These are phyloP conservation scores for Alternaria novae-zelandiae DNA, from an alignment of 2,329 filamentous ascomycete genomes.

Conservation along the genomic window DNA sequence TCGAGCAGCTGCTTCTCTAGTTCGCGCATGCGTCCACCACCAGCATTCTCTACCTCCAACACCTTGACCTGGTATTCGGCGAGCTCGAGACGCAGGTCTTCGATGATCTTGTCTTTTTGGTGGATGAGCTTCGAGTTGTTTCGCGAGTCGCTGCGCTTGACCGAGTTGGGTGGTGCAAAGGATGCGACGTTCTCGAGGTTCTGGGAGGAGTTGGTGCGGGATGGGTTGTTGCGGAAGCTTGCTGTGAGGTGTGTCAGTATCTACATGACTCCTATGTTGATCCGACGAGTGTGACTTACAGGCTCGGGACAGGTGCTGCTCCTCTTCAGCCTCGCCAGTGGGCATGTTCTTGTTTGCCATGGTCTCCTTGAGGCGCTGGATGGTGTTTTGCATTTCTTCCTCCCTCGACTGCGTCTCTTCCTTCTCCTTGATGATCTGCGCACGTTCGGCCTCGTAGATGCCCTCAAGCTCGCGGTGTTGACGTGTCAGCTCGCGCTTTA, in stretches of 20 bases:
- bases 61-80: conserved; percentile 96
- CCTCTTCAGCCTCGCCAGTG: conserved; percentile 55
- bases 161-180: conserved; percentile 84
- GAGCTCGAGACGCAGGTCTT: conserved; percentile 87
- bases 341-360: conserved; percentile 75
- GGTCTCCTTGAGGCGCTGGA: conserved; percentile 90
- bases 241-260: conserved; percentile 39
- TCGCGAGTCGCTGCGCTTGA: conserved; percentile 86
- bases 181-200: conserved; percentile 77
- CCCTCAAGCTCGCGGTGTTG: conserved; percentile 90
- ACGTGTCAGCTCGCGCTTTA: conserved; percentile 81
- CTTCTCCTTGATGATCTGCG: conserved; percentile 87
- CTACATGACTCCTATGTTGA: not conserved
- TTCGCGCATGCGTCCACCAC: conserved; percentile 84
- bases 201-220: conserved; percentile 60
- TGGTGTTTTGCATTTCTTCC: conserved; percentile 88
- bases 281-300: conserved; percentile 49
- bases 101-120: conserved; percentile 96
- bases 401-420: conserved; percentile 84
- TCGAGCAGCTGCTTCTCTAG: conserved; percentile 91
- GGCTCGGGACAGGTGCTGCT: conserved; percentile 59
- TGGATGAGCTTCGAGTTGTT: conserved; percentile 89
- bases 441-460: conserved; percentile 89
- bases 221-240: conserved; percentile 53
- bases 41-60: conserved; percentile 91